Conservation (phyloP, 768 basidiomycete genomes). For the Rossbeevera mucosa region DNA sequence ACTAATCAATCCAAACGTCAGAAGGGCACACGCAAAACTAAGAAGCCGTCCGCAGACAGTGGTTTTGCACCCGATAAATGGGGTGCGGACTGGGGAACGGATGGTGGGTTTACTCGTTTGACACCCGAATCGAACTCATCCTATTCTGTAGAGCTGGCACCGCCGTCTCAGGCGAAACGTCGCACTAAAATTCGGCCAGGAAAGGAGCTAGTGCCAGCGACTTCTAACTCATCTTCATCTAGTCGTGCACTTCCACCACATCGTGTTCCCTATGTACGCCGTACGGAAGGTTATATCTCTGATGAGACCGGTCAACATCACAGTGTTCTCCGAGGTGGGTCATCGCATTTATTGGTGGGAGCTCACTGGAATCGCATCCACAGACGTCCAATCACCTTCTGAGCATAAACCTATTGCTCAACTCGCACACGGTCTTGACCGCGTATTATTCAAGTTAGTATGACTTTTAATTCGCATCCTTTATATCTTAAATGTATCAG, state of each 20-base stretch:
- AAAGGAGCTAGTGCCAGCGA: conserved; percentile 2
- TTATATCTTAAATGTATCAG: conserved; percentile 35
- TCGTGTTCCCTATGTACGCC: conserved; percentile 23
- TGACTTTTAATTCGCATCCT: neutral
- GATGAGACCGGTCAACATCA: neutral
- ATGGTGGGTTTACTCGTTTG: conserved; percentile 12
- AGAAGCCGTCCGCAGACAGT: neutral
- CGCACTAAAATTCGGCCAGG: conserved; percentile 1
- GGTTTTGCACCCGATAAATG: conserved; percentile 14
- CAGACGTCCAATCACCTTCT: conserved; percentile 43
- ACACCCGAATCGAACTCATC: neutral
- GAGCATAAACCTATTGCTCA: conserved; percentile 54
- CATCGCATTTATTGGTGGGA: neutral
- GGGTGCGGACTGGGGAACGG: conserved; percentile 19
- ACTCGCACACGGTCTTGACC: conserved; percentile 62
- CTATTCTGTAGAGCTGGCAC: conserved; percentile 11
- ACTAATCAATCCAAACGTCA: neutral
- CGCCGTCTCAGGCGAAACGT: conserved; percentile 3
- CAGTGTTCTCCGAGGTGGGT: conserved; percentile 19
- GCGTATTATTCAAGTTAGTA: conserved; percentile 73
- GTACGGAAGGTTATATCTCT: conserved; percentile 24
- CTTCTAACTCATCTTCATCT: conserved; percentile 2
- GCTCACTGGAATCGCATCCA: neutral
- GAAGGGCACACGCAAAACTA: conserved; percentile 4
- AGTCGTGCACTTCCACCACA: conserved; percentile 19